phyloP scores from a whole-genome alignment of 2,329 filamentous ascomycete species.

The Cryphonectria nitschkei region DNA sequence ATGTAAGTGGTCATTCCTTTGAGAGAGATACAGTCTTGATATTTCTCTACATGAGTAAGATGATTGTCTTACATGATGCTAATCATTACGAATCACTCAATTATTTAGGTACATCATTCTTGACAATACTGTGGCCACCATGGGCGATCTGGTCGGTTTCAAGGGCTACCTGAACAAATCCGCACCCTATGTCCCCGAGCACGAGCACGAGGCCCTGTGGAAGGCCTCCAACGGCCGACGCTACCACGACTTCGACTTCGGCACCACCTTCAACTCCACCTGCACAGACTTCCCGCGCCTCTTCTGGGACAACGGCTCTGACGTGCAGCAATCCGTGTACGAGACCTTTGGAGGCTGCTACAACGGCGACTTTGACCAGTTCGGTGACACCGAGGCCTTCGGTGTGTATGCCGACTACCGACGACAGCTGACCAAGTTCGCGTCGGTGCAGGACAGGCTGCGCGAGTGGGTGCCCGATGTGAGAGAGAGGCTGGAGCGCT shows the following conservation, averaged over 20 bases:
- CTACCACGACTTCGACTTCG: slow-evolving; percentile 61
- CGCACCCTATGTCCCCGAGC: slow-evolving; percentile 53
- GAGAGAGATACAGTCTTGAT: too few relatives aligned
- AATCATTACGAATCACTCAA: background rate
- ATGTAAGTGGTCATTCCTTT: slow-evolving; percentile 57
- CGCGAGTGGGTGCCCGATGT: slow-evolving; percentile 66
- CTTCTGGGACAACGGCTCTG: slow-evolving; percentile 60
- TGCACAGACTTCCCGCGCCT: slow-evolving; percentile 60
- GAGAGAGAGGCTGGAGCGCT: slow-evolving; percentile 57
- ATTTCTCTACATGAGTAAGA: too few relatives aligned
- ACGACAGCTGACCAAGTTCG: slow-evolving; percentile 67
- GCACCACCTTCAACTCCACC: slow-evolving; percentile 54
- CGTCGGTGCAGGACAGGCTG: slow-evolving; percentile 67
- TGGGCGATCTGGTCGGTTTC: slow-evolving; percentile 64
- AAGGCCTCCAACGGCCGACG: slow-evolving; percentile 48
- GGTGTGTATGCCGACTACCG: slow-evolving; percentile 66
- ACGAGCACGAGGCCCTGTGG: slow-evolving; percentile 60
- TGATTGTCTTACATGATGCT: background rate
- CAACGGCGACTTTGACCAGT: slow-evolving; percentile 43
- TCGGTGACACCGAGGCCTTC: slow-evolving; percentile 66
- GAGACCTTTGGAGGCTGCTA: slow-evolving; percentile 57
- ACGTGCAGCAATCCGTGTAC: slow-evolving; percentile 50
- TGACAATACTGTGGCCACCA: slow-evolving; percentile 67
- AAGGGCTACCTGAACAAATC: slow-evolving; percentile 61
- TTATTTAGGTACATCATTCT: slow-evolving; percentile 44